Evolutionary conservation across 2,329 filamentous ascomycete genomes (phyloP), one percentile per base, ranked within the genome.

Genomic region (Penicillium hesseltinei): DNA sequence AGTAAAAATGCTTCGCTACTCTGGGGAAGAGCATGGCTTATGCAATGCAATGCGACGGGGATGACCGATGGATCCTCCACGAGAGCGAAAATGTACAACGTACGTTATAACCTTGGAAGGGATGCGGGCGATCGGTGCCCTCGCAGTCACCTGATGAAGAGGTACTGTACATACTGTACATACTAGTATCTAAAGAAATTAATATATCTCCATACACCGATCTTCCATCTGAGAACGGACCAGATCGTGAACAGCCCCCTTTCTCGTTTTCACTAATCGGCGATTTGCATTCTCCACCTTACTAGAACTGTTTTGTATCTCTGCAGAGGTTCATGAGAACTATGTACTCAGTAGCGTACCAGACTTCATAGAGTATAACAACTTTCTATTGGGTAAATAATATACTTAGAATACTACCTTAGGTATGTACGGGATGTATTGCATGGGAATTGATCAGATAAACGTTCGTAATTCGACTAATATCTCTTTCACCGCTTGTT

Each of bases 41-140:
- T 66, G 65, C 65, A 66, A 67, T 65, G 65, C 65, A 65, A 67
- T 67, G 65, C 65, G 62, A 61, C 62, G 54, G 56, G 62, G 59
- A 52, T 51, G 56, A 19, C 56, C 40, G 63, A 51, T 56, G 58
- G 63, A 61, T 62, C 54, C 53, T 50, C 56, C 62, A 63, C 58
- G 61, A 64, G 63, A 61, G 51, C 2, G 15, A 23, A 27, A 31
- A 31, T 23, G 23, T 27, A 25, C 27, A 45, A 31, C 43, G 27
- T 47, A n/a, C 21, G 25, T 53, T 53, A 36, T 45, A 23, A 23
- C 23, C 23, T 23, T 23, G 23, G 23, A 50, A 50, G 43, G 44
- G 42, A 50, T 35, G 46, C 38, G 49, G 54, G 53, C 52, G 44
- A 57, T 62, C 56, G 63, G 58, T 63, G 51, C 38, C 54, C 29